Percentiles rank a stretch among this genome's conserved stretches.
phyloP scores from a whole-genome alignment of 148 eudicot species.

The Pouteria glomerata region DNA sequence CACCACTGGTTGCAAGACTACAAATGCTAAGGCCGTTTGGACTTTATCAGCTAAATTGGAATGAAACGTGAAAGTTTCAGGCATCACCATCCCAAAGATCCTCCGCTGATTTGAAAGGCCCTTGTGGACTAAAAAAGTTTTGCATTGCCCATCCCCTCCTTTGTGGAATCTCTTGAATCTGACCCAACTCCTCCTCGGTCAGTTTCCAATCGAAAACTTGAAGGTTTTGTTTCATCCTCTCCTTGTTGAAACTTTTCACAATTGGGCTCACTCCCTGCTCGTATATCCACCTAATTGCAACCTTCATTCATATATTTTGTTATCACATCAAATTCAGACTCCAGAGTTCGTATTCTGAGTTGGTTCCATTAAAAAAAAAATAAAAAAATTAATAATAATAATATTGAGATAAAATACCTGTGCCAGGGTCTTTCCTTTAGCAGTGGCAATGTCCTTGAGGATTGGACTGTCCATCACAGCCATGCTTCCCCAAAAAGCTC shows the following conservation, averaged over 20 bases:
- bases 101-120: constrained; percentile 2
- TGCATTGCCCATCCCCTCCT: neutral
- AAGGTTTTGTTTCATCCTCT: constrained; percentile 14
- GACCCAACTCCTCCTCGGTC: neutral
- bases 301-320: neutral
- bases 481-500: neutral
- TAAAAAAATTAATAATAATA: no score
- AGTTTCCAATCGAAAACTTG: constrained; percentile 8
- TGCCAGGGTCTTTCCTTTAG: neutral
- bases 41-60: no score
- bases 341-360: no score
- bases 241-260: constrained; percentile 14
- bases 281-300: constrained; percentile 4
- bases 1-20: no score
- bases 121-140: neutral
- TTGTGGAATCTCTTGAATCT: constrained; percentile 4
- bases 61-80: neutral
- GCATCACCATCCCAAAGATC: constrained; percentile 10
- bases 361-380: neutral
- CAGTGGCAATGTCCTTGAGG: constrained; percentile 4
- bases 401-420: neutral
- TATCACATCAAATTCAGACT: no score
- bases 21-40: no score
- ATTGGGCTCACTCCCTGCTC: constrained; percentile 1
- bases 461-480: constrained; percentile 4